Conservation (phyloP, 2,329 filamentous ascomycete genomes). For the Hortaea sp. region DNA sequence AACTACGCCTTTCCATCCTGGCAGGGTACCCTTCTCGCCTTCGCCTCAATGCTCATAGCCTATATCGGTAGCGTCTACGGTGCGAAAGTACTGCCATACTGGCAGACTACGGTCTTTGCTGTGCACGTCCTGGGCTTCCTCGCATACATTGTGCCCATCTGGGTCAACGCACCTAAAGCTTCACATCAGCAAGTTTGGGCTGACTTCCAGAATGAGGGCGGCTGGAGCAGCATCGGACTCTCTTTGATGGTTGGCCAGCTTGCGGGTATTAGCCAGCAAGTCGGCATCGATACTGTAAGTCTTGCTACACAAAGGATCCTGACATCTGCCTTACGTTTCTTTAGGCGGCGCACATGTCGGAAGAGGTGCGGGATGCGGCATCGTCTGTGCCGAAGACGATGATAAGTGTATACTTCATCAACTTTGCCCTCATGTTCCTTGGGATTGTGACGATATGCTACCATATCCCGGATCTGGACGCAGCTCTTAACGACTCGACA, state of each 20-base stretch:
- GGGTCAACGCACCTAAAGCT: slow-evolving; percentile 2
- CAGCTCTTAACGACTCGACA: slow-evolving; percentile 15
- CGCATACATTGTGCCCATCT: slow-evolving; percentile 5
- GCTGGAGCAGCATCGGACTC: slow-evolving; percentile 26
- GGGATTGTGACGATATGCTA: slow-evolving; percentile 3
- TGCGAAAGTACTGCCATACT: slow-evolving; percentile 3
- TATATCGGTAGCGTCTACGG: slow-evolving; percentile 1
- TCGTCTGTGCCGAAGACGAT: slow-evolving; percentile 1
- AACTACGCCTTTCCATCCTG: slow-evolving; percentile 33
- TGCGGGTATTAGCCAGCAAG: slow-evolving; percentile 3
- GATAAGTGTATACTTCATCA: slow-evolving; percentile 1
- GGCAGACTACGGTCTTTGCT: slow-evolving; percentile 3
- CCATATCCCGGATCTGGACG: slow-evolving; percentile 6
- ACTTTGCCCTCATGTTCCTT: slow-evolving; percentile 2
- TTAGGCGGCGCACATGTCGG: slow-evolving; percentile 3
- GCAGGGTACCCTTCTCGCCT: slow-evolving; percentile 36
- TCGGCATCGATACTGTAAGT: slow-evolving; percentile 1
- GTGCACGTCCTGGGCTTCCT: slow-evolving; percentile 4
- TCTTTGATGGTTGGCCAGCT: slow-evolving; percentile 25
- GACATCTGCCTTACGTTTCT: background rate
- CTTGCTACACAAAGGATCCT: background rate
- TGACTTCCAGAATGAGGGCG: slow-evolving; percentile 15
- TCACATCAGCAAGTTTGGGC: slow-evolving; percentile 4
- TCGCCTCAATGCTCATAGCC: background rate
- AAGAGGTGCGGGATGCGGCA: slow-evolving; percentile 2